These are phyloP conservation scores for Xylaria sp. DNA, from an alignment of 2,329 filamentous ascomycete species.

Conservation along the genomic window DNA sequence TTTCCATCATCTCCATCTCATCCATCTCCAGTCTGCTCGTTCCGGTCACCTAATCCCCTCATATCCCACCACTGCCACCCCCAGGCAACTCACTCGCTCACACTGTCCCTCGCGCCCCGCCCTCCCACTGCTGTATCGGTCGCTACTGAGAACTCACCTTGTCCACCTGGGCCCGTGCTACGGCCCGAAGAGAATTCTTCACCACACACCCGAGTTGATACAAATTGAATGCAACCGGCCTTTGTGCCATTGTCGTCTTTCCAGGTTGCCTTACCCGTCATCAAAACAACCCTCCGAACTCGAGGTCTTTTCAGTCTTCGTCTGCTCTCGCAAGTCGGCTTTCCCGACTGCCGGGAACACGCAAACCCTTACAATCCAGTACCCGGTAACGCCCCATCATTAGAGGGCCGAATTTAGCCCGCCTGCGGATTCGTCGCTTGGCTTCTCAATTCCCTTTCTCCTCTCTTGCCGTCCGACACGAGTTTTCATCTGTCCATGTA, in stretches of 20 bases:
- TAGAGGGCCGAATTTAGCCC: constrained; percentile 15
- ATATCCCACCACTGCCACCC: neutral
- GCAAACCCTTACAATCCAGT: too few relatives aligned
- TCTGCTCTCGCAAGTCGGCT: neutral
- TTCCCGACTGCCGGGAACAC: neutral
- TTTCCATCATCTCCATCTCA: constrained; percentile 33
- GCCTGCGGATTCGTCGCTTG: neutral
- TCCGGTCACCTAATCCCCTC: constrained; percentile 24
- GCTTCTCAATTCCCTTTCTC: neutral
- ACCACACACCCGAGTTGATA: constrained; percentile 7
- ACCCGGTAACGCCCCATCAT: neutral
- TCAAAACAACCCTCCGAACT: neutral
- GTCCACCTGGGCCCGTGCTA: neutral
- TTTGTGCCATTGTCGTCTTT: neutral
- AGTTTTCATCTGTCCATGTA: neutral
- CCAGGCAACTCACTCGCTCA: too few relatives aligned
- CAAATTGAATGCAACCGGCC: neutral
- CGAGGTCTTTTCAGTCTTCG: neutral
- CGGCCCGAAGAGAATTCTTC: constrained; percentile 1
- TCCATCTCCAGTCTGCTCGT: constrained; percentile 14
- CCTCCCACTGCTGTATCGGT: neutral
- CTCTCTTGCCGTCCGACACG: neutral
- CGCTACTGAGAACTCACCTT: constrained; percentile 1
- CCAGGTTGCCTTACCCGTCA: neutral
- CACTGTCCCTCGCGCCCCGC: neutral